Evolutionary conservation across 495 filamentous ascomycete genomes (phyloP), one percentile per base, ranked within the genome.

Genomic region (Daldinia loculata): DNA sequence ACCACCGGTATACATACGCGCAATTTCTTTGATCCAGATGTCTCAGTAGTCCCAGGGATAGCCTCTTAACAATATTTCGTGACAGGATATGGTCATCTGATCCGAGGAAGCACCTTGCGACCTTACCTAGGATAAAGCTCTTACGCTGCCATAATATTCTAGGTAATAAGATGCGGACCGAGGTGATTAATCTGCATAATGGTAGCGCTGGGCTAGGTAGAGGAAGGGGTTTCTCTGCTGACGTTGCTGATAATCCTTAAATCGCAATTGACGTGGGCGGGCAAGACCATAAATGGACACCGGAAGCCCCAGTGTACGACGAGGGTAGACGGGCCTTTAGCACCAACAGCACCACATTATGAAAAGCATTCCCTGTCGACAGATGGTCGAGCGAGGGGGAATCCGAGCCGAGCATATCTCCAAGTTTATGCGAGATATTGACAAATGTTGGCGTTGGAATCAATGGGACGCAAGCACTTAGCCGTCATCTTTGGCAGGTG

Each of bases 21-120:
- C 39, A 48, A 48, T 48, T 12, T 48, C 43, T 48, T 22, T 22
- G 43, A 48, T 24, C 17, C 7, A 24, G 19, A 22, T 48, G 43
- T 48, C 43, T 48, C 43, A 48, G 43, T 24, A 24, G 9, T 22
- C 43, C 19, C 17, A 48, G 43, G 43, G 43, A 48, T 48, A 48
- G 43, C 43, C 43, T 38, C 52, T 11, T 48, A 48, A 11, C 43
- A 48, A 48, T 19, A 48, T 48, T 48, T 19, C 29, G 26, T 17
- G 41, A 34, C 38, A 52, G 29, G 45, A 51, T 41, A 48, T 1
- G 45, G 48, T 64, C 56, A 51, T 68, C 61, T 65, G 50, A 65
- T 55, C 56, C n/a, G 30, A 67, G 27, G 55, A 17, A 56, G 41
- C 17, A 72, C 56, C 56, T 59, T 61, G 61, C 70, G 34, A 68